Base-by-base conservation (phyloP, 805 yeast genomes). In the Pichia deserticola region DNA sequence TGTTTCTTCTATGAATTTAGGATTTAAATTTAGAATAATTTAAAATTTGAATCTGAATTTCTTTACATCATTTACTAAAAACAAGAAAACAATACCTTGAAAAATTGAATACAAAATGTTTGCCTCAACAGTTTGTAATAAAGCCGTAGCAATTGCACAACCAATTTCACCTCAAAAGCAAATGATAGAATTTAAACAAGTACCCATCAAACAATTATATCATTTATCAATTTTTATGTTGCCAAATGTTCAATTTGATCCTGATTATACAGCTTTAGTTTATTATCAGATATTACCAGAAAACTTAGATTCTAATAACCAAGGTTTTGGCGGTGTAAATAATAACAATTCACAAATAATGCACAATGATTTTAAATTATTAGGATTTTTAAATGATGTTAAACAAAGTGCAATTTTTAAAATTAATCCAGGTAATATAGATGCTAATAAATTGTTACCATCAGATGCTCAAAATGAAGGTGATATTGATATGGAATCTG, bases 401-500 rank as follows among this genome's bases (percentile, higher is more conserved):
- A 93, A 92, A 63, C 98, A 95, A 36, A 86, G 96, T 51, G 96
- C 97, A 0, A 93, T 93, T 3, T 93, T 86, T 72, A 85, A 84
- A 60, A 77, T 92, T 51, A 87, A 82, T 61, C 58, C 64, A 7
- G 60, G 59, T 1, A 74, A 72, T 54, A 56, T 63, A 59, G 33
- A 40, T 12, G n/a, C 30, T 11, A 28, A 30, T 30, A 30, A 30
- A 30, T 7, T 55, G 25, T 7, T 32, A 15, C 33, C 40, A 27
- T 36, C 44, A 7, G 32, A 29, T 5, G 47, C 51, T 2, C 49
- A 51, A 28, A 50, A 47, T 27, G 67, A 60, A 45, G 64, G 67
- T 43, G 86, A 79, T 53, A 72, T 78, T 57, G 79, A 74, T 51
- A 75, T 78, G 71, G 82, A 76, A 42, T 74, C 76, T 51, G 83